Conservation (phyloP, 192 early-diverging fungal genomes). For the Powellomyces hirtus region DNA sequence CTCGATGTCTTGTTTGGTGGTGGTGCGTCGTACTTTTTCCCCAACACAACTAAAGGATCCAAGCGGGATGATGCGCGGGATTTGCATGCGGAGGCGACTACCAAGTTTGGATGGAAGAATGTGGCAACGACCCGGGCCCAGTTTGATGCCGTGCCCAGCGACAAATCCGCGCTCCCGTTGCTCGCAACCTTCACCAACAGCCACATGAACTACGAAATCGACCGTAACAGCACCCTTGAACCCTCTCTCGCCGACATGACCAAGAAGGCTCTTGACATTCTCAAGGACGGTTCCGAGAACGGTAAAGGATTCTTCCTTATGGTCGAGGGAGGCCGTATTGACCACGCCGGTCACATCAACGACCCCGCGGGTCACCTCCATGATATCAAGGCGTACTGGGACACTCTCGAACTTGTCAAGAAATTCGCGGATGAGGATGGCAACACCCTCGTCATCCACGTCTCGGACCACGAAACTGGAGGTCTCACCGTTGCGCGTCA, state of each 20-base stretch:
- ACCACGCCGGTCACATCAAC: slow-evolving; percentile 94
- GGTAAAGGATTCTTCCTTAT: slow-evolving; percentile 87
- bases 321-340: slow-evolving; percentile 94
- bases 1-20: slow-evolving; percentile 91
- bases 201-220: slow-evolving; percentile 93
- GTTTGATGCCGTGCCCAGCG: slow-evolving; percentile 57
- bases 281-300: slow-evolving; percentile 59
- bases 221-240: slow-evolving; percentile 62
- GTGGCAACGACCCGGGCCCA: slow-evolving; percentile 51
- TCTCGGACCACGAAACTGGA: slow-evolving; percentile 94
- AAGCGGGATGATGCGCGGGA: slow-evolving; percentile 76
- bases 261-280: slow-evolving; percentile 68
- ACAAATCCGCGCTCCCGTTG: slow-evolving; percentile 57
- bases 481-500: slow-evolving; percentile 84
- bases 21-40: slow-evolving; percentile 84
- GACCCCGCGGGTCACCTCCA: slow-evolving; percentile 88
- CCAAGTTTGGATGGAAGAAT: slow-evolving; percentile 57
- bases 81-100: slow-evolving; percentile 50
- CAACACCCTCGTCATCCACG: slow-evolving; percentile 83
- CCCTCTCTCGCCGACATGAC: slow-evolving; percentile 86
- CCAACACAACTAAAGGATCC: slow-evolving; percentile 56
- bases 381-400: slow-evolving; percentile 88
- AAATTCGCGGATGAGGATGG: slow-evolving; percentile 74
- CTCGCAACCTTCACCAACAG: slow-evolving; percentile 74
- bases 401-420: slow-evolving; percentile 66